phyloP scores from a whole-genome alignment of 2,329 filamentous ascomycete genomes.

The Plectosphaerella cucumerina region DNA sequence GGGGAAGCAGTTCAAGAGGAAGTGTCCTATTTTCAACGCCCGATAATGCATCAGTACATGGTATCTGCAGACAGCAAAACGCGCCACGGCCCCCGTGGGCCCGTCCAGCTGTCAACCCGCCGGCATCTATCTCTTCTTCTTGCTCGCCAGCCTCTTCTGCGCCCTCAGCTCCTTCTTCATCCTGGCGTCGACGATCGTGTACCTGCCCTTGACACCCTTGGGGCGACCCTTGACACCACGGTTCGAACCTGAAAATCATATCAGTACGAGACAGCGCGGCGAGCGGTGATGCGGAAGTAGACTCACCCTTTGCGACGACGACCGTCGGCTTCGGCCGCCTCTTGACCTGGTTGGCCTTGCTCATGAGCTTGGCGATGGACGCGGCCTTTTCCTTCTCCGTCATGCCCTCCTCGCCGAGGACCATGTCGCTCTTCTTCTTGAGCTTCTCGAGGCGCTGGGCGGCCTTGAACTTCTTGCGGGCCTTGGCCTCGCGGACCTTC shows the following conservation, averaged over 20 bases:
- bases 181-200: constrained; percentile 93
- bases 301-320: constrained; percentile 74
- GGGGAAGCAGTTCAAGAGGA: too few species aligned
- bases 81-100: neutral
- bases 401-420: constrained; percentile 85
- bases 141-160: constrained; percentile 70
- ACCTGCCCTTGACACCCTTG: constrained; percentile 88
- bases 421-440: constrained; percentile 90
- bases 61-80: neutral
- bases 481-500: constrained; percentile 95
- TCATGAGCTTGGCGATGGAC: constrained; percentile 76
- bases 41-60: constrained; percentile 1
- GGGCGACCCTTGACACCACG: constrained; percentile 82
- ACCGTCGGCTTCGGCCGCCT: constrained; percentile 78
- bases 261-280: neutral
- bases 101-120: too few species aligned
- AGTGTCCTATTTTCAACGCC: neutral
- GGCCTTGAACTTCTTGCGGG: constrained; percentile 94
- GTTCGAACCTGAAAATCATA: constrained; percentile 44
- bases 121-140: constrained; percentile 36
- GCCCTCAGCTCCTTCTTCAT: constrained; percentile 96
- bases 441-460: constrained; percentile 89
- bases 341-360: constrained; percentile 80
- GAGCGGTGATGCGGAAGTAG: neutral
- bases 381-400: constrained; percentile 95